Evolutionary conservation across 176 grass and related monocot genomes (phyloP), one percentile per base, ranked within the genome.

Genomic region (Bonia amplexicaulis): DNA sequence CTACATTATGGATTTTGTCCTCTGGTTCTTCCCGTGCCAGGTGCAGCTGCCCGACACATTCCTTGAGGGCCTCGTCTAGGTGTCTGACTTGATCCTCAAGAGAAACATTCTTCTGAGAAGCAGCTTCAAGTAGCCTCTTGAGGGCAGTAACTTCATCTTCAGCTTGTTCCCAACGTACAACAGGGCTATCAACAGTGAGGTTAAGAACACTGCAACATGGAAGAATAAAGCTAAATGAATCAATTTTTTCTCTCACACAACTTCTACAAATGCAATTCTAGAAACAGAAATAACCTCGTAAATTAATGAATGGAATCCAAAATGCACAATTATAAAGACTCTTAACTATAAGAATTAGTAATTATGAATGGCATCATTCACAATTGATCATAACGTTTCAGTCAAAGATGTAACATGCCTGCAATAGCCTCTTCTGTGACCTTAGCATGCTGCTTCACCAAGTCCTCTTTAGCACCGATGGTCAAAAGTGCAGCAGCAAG

Each of bases 351-450:
- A 80, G 37, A 69, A 52, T 25, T 23, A 60, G 26, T 33, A 42
- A 71, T 29, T 33, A 70, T 60, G 40, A 12, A 33, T 15, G 10
- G 35, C 69, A 87, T 37, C 25, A 39, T 40, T 73, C 58, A 27
- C 33, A 52, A 29, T 58, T 46, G 41, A 12, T 9, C 20, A 47
- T 70, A 78, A 70, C 6, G 31, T 66, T 55, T 76, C 44, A 51
- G 25, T 65, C 64, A 61, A 29, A 29, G 42, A 64, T 12, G 4
- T 26, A 76, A 23, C 27, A 88, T 91, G 96, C 97, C 97, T 77
- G 87, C 88, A 94, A 99, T 92, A 86, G 97, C 97, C 88, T 99
- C 97, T 90, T 99, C 97, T 71, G 93, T 81, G 51, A 99, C 92
- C 92, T 94, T 94, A 76, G 93, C 84, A 51, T 99, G 97, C 53